These are phyloP conservation scores for Agarophyton chilense DNA, from an alignment of 23 red algal genomes.

Conservation along the genomic window DNA sequence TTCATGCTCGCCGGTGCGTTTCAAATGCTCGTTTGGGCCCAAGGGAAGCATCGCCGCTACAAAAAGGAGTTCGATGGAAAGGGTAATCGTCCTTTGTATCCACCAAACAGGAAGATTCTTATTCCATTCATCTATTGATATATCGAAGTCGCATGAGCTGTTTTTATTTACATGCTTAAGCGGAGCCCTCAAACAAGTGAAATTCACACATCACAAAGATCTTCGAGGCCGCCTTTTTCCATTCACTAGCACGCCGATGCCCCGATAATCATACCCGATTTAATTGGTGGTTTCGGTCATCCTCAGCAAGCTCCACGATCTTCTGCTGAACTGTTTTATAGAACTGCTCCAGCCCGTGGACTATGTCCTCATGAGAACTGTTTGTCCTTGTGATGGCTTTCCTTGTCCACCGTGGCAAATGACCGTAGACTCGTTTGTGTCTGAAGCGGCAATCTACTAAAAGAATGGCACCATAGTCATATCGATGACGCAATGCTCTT, in stretches of 20 bases:
- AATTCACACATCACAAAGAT: background rate
- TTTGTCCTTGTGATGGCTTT: slow-evolving; percentile 3
- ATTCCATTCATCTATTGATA: slow-evolving; percentile 80
- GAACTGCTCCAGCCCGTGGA: slow-evolving; percentile 34
- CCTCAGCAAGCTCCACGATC: slow-evolving; percentile 30
- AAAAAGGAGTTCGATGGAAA: slow-evolving; percentile 84
- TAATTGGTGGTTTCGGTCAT: slow-evolving; percentile 5
- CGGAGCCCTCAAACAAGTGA: background rate
- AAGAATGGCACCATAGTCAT: slow-evolving; percentile 87
- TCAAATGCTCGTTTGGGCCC: slow-evolving; percentile 97
- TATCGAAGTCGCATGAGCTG: background rate
- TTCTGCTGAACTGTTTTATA: slow-evolving; percentile 29
- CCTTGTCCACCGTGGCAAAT: slow-evolving; percentile 50
- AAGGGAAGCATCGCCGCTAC: slow-evolving; percentile 86
- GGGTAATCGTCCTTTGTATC: slow-evolving; percentile 72
- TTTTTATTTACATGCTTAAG: background rate
- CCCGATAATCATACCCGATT: background rate
- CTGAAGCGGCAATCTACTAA: slow-evolving; percentile 78
- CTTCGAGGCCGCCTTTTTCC: background rate
- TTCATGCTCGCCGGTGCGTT: slow-evolving; percentile 85
- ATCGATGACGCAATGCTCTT: slow-evolving; percentile 74
- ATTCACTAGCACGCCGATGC: background rate
- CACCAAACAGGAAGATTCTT: slow-evolving; percentile 71
- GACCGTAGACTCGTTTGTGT: slow-evolving; percentile 6
- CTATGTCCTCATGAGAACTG: slow-evolving; percentile 32